Evolutionary conservation across 1,284 basidiomycete genomes (phyloP).

Genomic region (Cyathus olla): DNA sequence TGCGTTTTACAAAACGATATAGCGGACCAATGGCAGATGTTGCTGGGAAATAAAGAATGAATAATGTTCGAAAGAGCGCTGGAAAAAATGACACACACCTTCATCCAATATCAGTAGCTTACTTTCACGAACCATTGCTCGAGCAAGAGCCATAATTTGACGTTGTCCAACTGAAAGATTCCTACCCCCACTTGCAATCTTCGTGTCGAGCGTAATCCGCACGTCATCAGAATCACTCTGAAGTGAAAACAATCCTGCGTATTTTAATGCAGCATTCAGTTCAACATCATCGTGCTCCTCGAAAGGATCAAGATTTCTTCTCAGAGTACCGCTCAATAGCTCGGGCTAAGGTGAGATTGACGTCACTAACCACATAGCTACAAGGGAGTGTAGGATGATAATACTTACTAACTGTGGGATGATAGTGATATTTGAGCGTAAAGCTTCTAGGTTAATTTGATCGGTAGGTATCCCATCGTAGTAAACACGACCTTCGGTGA

Average conservation of each 20-base stretch:
- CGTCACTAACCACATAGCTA: background rate
- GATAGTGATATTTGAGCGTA: slow-evolving; percentile 60
- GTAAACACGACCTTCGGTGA: slow-evolving; percentile 54
- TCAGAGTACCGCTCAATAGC: slow-evolving; percentile 54
- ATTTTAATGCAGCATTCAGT: slow-evolving; percentile 65
- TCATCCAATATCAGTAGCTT: slow-evolving; percentile 73
- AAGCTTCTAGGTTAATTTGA: slow-evolving; percentile 62
- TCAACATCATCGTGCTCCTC: slow-evolving; percentile 76
- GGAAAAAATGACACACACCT: slow-evolving; percentile 43
- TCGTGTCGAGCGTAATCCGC: slow-evolving; percentile 61
- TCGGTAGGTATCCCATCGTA: slow-evolving; percentile 49
- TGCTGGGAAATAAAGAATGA: slow-evolving; percentile 35
- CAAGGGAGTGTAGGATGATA: too few species aligned
- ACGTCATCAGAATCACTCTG: slow-evolving; percentile 62
- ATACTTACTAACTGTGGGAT: slow-evolving; percentile 49
- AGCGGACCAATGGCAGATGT: slow-evolving; percentile 63
- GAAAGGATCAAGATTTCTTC: slow-evolving; percentile 72
- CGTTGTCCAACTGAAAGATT: slow-evolving; percentile 82
- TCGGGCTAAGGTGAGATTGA: slow-evolving; percentile 52
- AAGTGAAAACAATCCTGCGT: slow-evolving; percentile 64
- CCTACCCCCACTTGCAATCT: slow-evolving; percentile 66
- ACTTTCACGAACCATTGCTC: slow-evolving; percentile 67
- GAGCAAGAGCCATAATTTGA: slow-evolving; percentile 71
- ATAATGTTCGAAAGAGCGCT: background rate
- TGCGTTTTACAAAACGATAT: background rate